phyloP scores from a whole-genome alignment of 164 flowering plant species.

The Stephania cephalantha region DNA sequence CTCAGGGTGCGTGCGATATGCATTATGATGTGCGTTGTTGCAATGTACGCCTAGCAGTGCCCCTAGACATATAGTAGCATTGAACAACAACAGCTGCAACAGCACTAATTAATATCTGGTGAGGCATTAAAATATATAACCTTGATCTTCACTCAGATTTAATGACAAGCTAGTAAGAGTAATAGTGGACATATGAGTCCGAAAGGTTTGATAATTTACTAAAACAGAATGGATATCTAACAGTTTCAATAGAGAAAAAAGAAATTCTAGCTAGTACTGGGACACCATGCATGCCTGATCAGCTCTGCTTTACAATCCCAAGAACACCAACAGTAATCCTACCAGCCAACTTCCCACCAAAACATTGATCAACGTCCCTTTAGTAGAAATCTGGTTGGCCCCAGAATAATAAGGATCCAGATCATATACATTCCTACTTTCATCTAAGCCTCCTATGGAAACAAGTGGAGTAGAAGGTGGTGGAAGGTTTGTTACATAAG shows the following conservation, averaged over 20 bases:
- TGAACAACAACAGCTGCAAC: neutral
- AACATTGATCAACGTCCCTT: neutral
- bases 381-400: neutral
- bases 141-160: neutral
- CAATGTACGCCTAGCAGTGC: too few species aligned
- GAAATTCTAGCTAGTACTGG: neutral
- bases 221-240: neutral
- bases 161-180: neutral
- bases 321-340: neutral
- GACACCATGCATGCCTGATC: neutral
- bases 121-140: neutral
- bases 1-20: too few species aligned
- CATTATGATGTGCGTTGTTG: too few species aligned
- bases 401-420: constrained; percentile 2
- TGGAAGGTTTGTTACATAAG: neutral
- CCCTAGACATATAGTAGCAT: too few species aligned
- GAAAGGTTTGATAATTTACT: neutral
- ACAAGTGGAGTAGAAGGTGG: neutral
- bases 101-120: neutral
- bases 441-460: neutral
- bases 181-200: neutral
- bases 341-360: neutral
- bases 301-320: neutral
- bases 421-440: neutral
- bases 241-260: neutral